phyloP scores from a whole-genome alignment of 768 basidiomycete genomes.

The Jaapia argillacea region DNA sequence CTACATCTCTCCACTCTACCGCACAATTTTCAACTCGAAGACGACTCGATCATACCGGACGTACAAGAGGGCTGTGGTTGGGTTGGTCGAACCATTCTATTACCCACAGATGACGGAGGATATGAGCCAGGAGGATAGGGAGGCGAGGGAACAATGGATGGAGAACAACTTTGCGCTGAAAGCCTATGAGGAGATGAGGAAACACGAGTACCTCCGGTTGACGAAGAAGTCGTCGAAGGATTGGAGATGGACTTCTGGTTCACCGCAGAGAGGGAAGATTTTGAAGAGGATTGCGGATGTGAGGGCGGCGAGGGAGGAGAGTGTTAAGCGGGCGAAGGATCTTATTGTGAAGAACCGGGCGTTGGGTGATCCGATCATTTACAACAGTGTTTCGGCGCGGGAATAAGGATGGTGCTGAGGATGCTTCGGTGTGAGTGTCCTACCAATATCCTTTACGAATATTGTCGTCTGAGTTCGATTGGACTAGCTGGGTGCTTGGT shows the following conservation, averaged over 20 bases:
- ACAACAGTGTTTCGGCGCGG: too few relatives aligned
- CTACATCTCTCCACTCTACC: conserved; percentile 51
- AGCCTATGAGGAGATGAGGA: conserved; percentile 20
- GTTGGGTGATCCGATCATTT: conserved; percentile 10
- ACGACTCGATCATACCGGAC: conserved; percentile 32
- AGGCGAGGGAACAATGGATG: conserved; percentile 48
- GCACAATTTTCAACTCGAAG: conserved; percentile 16
- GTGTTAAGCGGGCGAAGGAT: background rate
- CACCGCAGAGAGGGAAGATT: conserved; percentile 37
- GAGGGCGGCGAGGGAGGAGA: conserved; percentile 28
- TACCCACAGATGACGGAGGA: conserved; percentile 78
- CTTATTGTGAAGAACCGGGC: conserved; percentile 18
- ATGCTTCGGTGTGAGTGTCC: too few relatives aligned
- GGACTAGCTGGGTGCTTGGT: too few relatives aligned
- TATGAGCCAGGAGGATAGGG: conserved; percentile 49
- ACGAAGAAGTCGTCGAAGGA: conserved; percentile 25
- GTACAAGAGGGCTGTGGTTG: conserved; percentile 90
- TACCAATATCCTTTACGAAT: too few relatives aligned
- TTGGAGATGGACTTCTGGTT: conserved; percentile 30
- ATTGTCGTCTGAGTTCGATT: too few relatives aligned
- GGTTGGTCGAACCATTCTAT: conserved; percentile 88
- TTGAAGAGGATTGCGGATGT: conserved; percentile 38
- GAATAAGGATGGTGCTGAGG: too few relatives aligned
- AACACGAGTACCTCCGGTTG: conserved; percentile 23
- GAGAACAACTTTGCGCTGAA: conserved; percentile 50